These are phyloP conservation scores for Daldinia vernicosa DNA, from an alignment of 495 filamentous ascomycete species.

Conservation along the genomic window DNA sequence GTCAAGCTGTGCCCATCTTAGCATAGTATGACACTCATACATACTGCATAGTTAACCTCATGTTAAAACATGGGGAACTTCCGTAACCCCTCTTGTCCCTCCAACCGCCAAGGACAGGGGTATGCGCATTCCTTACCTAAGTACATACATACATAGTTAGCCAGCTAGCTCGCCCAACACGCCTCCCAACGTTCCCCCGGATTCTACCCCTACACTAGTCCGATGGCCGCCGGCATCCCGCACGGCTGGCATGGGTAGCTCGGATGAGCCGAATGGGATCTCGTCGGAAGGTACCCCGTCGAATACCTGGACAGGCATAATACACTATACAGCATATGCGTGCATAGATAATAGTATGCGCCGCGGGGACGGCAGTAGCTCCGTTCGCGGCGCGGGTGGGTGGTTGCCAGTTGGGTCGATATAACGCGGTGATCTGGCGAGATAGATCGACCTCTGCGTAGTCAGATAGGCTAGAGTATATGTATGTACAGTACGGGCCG, in stretches of 20 bases:
- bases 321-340: background rate
- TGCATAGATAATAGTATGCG: background rate
- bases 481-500: background rate
- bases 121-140: background rate
- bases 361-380: background rate
- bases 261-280: background rate
- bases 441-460: background rate
- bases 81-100: background rate
- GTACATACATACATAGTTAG: background rate
- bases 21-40: background rate
- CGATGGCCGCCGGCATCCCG: constrained; percentile 1
- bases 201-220: constrained; percentile 1
- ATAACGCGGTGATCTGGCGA: background rate
- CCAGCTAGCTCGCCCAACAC: background rate
- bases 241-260: background rate
- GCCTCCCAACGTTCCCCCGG: background rate
- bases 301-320: background rate
- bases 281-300: background rate
- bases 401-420: background rate
- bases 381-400: background rate
- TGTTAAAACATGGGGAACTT: background rate
- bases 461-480: background rate
- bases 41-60: background rate
- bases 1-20: background rate
- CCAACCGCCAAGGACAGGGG: background rate